These are phyloP conservation scores for Bonia amplexicaulis DNA, from an alignment of 176 grass and related monocot species.

Conservation along the genomic window DNA sequence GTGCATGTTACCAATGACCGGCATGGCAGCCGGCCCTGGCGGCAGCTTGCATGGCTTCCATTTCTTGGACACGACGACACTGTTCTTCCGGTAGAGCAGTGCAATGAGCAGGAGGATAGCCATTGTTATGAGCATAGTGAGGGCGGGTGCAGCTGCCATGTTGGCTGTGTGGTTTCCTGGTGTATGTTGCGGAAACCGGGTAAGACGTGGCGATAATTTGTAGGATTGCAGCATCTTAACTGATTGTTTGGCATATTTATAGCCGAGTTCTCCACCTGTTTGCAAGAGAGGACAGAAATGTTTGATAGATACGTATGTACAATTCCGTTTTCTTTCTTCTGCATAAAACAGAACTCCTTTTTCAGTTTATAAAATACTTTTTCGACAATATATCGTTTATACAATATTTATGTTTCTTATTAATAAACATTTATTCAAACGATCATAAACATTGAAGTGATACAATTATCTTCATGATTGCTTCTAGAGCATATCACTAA, in stretches of 20 bases:
- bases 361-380: too few species aligned
- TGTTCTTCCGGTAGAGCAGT: not conserved
- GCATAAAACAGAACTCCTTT: too few species aligned
- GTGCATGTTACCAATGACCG: conserved; percentile 25
- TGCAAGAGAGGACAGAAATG: not conserved
- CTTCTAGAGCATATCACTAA: too few species aligned
- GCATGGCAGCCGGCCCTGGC: conserved; percentile 21
- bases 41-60: not conserved
- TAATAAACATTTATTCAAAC: too few species aligned
- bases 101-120: not conserved
- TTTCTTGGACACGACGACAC: not conserved
- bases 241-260: not conserved
- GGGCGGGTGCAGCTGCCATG: not conserved
- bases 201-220: not conserved
- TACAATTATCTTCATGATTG: too few species aligned
- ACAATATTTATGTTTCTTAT: too few species aligned
- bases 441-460: too few species aligned
- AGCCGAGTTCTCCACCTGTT: not conserved
- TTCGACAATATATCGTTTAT: too few species aligned
- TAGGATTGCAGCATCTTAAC: not conserved
- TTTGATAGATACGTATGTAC: too few species aligned
- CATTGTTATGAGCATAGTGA: not conserved
- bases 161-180: not conserved
- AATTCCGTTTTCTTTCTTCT: too few species aligned
- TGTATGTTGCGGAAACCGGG: not conserved